Evolutionary conservation across 2,329 filamentous ascomycete species (phyloP), one percentile per base, ranked within the genome.

Genomic region (Penicillium sp.): DNA sequence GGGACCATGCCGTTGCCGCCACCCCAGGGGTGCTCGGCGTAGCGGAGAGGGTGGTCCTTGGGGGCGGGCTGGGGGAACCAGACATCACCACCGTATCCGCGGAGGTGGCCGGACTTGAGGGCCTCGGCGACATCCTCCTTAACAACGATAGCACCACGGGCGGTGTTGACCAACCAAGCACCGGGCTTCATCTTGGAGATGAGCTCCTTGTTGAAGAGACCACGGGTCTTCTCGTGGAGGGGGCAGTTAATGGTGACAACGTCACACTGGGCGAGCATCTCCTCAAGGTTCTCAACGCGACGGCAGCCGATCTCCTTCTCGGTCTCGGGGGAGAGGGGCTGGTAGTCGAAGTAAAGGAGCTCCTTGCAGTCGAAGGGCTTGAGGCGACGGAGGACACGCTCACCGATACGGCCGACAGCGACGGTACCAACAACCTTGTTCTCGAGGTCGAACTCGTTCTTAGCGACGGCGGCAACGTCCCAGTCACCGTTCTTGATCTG

Each of bases 341-440:
- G 94, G 88, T 99, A 99, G 82, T 99, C 94, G 76, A 90, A 97
- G 89, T 99, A 99, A 61, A 97, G 86, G 47, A 99, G 86, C 84
- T 97, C 93, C 88, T 96, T 96, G 90, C 94, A 99, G 83, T 96
- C 93, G 73, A 99, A 99, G 64, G 92, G 82, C 87, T 95, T 96
- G 70, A 99, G 88, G 64, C 94, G 88, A 77, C 93, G 89, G 67
- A 99, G 86, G 55, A 99, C 94, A 79, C 94, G 92, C 87, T 97
- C 92, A 70, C 94, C 94, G 69, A 99, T 99, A 75, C 94, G 91
- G 75, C 94, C 94, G 59, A 97, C 92, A 70, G 90, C 94, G 55
- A 99, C 94, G 72, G 94, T 99, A 70, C 94, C 94, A 67, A 99
- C 94, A 45, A 95, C 90, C 87, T 99, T 99, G 83, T 83, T 83